Percentiles rank a stretch among this genome's conserved stretches.
Conservation (phyloP, 495 filamentous ascomycete species). For the Apiosordaria backusii region DNA sequence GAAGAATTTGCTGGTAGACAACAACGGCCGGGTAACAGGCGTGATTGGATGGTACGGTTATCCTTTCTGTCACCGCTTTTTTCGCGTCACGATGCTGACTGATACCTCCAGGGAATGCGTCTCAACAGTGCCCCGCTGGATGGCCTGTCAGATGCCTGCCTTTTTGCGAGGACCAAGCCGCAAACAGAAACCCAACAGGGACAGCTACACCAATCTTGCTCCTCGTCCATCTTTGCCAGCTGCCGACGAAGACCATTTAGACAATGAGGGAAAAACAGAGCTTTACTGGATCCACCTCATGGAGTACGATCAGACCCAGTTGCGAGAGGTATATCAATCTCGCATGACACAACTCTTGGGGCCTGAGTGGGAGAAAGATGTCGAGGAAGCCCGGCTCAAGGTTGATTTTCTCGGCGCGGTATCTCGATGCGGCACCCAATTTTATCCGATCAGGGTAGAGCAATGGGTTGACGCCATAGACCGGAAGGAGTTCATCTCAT, state of each 20-base stretch:
- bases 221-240: conserved; percentile 13
- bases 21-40: conserved; percentile 41
- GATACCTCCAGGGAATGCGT: conserved; percentile 53
- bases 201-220: conserved; percentile 31
- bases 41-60: conserved; percentile 31
- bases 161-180: conserved; percentile 37
- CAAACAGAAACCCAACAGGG: conserved; percentile 30
- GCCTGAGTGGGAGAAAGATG: conserved; percentile 24
- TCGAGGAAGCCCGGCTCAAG: conserved; percentile 24
- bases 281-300: conserved; percentile 38
- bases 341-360: conserved; percentile 23
- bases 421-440: conserved; percentile 22
- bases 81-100: not conserved
- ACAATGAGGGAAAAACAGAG: conserved; percentile 36
- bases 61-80: not conserved
- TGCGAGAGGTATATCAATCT: conserved; percentile 28
- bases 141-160: conserved; percentile 42
- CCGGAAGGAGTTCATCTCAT: conserved; percentile 23
- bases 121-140: conserved; percentile 47
- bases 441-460: conserved; percentile 29
- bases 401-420: conserved; percentile 28
- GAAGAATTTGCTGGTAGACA: conserved; percentile 51
- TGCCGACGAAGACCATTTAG: conserved; percentile 17
- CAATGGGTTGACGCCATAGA: conserved; percentile 31
- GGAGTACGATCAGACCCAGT: conserved; percentile 38